Base-by-base conservation (phyloP, 2,329 filamentous ascomycete genomes). In the Aspergillus pseudotamarii region DNA sequence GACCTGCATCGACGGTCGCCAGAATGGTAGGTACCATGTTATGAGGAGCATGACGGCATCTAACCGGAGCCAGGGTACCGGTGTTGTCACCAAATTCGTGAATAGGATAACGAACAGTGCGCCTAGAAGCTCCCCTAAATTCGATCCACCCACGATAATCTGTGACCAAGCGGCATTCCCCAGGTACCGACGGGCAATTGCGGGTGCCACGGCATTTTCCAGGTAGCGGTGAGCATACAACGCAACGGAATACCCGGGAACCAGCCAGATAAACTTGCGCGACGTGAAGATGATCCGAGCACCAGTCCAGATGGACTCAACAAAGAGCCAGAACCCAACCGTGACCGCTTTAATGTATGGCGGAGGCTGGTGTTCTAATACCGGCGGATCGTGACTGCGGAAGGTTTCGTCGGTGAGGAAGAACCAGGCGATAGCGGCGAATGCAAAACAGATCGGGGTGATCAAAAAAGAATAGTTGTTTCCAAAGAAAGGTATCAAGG, bases 131-230 rank as follows among this genome's bases (percentile, higher is more conserved):
- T 67, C 63, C 26, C 65, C 65, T 19, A 65, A 16, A 10, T 67
- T 67, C 10, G 65, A 67, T 8, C 65, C 65, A 43, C 65, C 65
- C 28, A 67, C 58, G 14, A 65, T 67, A 16, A 65, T 63, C 36
- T 67, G 65, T 10, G 65, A 67, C 65, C 65, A 67, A 12, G 65
- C 63, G 0, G 63, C 60, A 41, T 67, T 67, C 9, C 63, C 65
- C 6, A 67, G 36, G 36, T 67, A 63, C 21, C 65, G 65, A 50
- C 63, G 65, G n/a, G 65, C 63, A 23, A 67, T 58, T 4, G 63
- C 65, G 14, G 65, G 65, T 12, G 59, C 63, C 3, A 67, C 55
- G 19, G 58, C 62, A 32, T 63, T 67, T 41, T 67, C 65, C 14
- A 67, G 59, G 26, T 67, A 67, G 11, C 63, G 63, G 45, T 67